Base-by-base conservation (phyloP, 75 land plant species). In the Sequoia sempervirens region DNA sequence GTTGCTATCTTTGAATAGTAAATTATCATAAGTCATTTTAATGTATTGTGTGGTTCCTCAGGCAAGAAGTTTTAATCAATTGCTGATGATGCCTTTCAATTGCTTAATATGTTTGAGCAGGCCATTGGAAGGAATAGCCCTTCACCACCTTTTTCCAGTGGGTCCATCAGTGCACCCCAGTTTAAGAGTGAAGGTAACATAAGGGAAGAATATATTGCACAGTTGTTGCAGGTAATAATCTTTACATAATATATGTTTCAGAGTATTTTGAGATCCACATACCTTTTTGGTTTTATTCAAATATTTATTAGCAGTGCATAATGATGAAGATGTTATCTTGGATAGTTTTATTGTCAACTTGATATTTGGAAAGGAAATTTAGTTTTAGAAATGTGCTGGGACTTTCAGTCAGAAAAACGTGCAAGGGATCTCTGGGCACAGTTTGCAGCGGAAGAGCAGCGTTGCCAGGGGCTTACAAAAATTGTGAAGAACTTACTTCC, bases 391-490 rank as follows among this genome's bases (percentile, higher is more conserved):
- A n/a, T 66, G 2, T 38, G n/a, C 32, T 78, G 13, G 20, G n/a
- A 40, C 26, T 53, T 76, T 11, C 90, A 94, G 93, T 93, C 98
- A 37, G 91, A 94, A 58, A 96, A 91, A 75, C 92, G 92, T 64
- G 95, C 91, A 50, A 87, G 90, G 80, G 91, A 92, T 83, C 93
- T 96, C 68, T 91, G 92, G 86, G 94, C 89, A 70, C 92, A 94
- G 64, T 83, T 94, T 75, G 93, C 92, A 32, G 85, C 86, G 75
- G 96, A 96, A 83, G 98, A 96, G 87, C 92, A 90, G 23, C 93
- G 94, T 50, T 90, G 90, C 74, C 75, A 84, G 73, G 96, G 94
- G 79, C 89, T 96, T 37, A 87, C 87, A 81, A 91, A 87, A 81
- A 90, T 95, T 79, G 66, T 96, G 80, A 92, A 94, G 86, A 90